phyloP scores from a whole-genome alignment of 768 basidiomycete genomes.

The Trametes elegans region DNA sequence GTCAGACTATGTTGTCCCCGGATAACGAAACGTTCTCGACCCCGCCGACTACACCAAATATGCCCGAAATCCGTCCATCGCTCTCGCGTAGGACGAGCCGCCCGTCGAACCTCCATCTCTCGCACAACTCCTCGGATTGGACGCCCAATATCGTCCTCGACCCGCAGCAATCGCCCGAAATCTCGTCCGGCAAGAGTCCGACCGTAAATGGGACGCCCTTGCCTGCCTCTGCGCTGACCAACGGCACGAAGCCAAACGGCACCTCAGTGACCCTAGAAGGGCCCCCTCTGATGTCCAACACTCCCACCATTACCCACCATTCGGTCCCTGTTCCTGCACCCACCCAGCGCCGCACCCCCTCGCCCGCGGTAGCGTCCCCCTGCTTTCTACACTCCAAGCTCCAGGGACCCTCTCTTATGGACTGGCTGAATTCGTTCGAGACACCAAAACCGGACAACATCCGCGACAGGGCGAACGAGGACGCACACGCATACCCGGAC shows the following conservation, averaged over 20 bases:
- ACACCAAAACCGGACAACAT: constrained; percentile 10
- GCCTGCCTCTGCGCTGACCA: constrained; percentile 9
- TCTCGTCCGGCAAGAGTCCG: background rate
- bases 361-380: constrained; percentile 53
- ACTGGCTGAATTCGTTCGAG: constrained; percentile 50
- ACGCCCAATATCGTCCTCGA: constrained; percentile 38
- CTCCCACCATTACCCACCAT: constrained; percentile 20
- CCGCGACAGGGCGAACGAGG: constrained; percentile 13
- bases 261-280: constrained; percentile 13
- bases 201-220: background rate
- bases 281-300: constrained; percentile 4
- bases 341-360: constrained; percentile 14
- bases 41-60: constrained; percentile 41
- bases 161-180: constrained; percentile 30
- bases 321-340: constrained; percentile 6
- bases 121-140: constrained; percentile 30
- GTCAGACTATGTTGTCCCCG: constrained; percentile 28
- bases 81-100: constrained; percentile 36
- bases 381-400: constrained; percentile 94
- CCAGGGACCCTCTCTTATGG: constrained; percentile 75
- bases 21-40: constrained; percentile 44
- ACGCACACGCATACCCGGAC: constrained; percentile 25
- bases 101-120: constrained; percentile 37
- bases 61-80: constrained; percentile 34
- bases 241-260: constrained; percentile 20